Evolutionary conservation across 2,329 filamentous ascomycete genomes (phyloP), one percentile per base, ranked within the genome.

Genomic region (Aphanocladium album): DNA sequence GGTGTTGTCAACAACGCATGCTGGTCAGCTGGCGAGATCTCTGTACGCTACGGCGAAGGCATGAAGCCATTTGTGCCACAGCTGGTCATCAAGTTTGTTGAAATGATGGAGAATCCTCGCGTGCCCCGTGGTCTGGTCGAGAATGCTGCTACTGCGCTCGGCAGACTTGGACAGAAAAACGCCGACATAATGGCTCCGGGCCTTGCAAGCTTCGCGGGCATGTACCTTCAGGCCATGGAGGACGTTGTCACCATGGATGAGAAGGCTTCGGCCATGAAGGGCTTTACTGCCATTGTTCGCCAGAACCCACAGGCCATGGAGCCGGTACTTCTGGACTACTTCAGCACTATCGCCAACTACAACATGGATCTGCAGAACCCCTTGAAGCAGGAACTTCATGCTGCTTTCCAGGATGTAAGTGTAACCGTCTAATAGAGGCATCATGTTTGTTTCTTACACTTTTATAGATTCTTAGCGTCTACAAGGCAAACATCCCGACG

Each of bases 1-100:
- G 91, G 92, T 62, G 93, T 98, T 33, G 87, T 98, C 62, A 99
- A 98, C 82, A 99, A 99, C 71, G 93, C 95, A 23, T 98, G 93
- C 77, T 99, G 95, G 95, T 96, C 93, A 7, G 88, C 87, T 25
- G 95, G 95, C 46, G 95, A 99, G 77, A 95, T 98, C 63, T 86
- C 92, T 17, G 87, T 96, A 73, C 87, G 91, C 63, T 83, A 90
- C 71, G 85, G 87, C 66, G 85, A 87, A 63, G 85, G 83, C 58
- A 90, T 97, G 85, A 82, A 82, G 1, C 89, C 88, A 1, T 96
- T 89, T 71, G 83, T 92, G 11, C 86, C 90, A 23, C 84, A 89
- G 63, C 79, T 99, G 17, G 86, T 96, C 62, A 83, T 88, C 63
- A 86, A 89, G 43, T 85, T 96, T 30, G 83, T 91, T 43, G 84